Conservation (phyloP, 2,329 filamentous ascomycete genomes). For the Fusarium brevicatenulatum region DNA sequence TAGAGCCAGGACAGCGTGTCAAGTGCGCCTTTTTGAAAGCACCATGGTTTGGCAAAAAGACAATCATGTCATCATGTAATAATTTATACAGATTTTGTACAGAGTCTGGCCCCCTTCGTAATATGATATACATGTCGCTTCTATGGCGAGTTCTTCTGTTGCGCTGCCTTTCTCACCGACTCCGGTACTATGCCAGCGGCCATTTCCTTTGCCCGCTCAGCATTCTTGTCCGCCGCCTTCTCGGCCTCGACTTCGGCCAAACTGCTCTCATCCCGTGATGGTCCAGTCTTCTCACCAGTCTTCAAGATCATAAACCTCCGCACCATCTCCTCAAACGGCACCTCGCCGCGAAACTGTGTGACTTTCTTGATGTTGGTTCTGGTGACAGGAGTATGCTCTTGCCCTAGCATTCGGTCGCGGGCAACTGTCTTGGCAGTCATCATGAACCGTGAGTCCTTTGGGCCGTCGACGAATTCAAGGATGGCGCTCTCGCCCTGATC, state of each 20-base stretch:
- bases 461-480: constrained; percentile 93
- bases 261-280: constrained; percentile 24
- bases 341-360: constrained; percentile 77
- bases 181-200: constrained; percentile 46
- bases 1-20: not conserved
- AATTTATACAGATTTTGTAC: constrained; percentile 48
- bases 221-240: constrained; percentile 43
- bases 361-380: constrained; percentile 84
- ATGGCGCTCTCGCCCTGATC: constrained; percentile 93
- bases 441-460: constrained; percentile 92
- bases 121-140: constrained; percentile 40
- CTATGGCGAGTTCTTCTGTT: constrained; percentile 33
- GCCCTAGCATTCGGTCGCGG: constrained; percentile 65
- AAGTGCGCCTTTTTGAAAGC: not conserved
- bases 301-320: constrained; percentile 50
- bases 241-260: constrained; percentile 26
- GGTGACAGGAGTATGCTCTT: constrained; percentile 75
- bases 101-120: constrained; percentile 32
- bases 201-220: constrained; percentile 48
- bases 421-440: constrained; percentile 90
- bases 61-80: constrained; percentile 36
- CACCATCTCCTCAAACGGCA: constrained; percentile 74
- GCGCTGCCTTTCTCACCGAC: constrained; percentile 36
- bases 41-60: constrained; percentile 18
- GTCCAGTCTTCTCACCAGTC: constrained; percentile 1